phyloP scores from a whole-genome alignment of 2,329 filamentous ascomycete genomes.

The Cordyceps fumosorosea region DNA sequence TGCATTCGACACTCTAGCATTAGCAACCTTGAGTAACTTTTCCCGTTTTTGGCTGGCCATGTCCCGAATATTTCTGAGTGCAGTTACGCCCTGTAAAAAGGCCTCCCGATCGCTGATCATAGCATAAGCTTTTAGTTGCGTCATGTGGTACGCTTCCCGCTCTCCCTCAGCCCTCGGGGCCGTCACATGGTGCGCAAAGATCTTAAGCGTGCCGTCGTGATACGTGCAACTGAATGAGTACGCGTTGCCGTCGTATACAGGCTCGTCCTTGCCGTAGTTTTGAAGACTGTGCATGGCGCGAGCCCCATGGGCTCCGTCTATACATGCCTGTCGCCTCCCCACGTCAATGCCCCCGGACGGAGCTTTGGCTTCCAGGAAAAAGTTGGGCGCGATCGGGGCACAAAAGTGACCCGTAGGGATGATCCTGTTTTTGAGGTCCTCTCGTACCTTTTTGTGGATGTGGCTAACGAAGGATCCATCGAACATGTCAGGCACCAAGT shows the following conservation, averaged over 20 bases:
- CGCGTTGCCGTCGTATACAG: conserved; percentile 30
- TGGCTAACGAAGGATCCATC: conserved; percentile 23
- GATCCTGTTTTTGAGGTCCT: background rate
- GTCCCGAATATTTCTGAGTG: conserved; percentile 33
- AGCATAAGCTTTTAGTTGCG: conserved; percentile 17
- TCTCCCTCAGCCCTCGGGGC: conserved; percentile 22
- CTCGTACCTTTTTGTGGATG: conserved; percentile 14
- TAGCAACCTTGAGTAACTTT: conserved; percentile 25
- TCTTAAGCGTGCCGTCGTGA: conserved; percentile 23
- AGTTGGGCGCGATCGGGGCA: conserved; percentile 30
- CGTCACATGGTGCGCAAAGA: conserved; percentile 30
- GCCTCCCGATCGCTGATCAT: conserved; percentile 23
- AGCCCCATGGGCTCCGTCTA: conserved; percentile 31
- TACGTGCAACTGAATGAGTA: conserved; percentile 34
- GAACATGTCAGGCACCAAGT: conserved; percentile 27
- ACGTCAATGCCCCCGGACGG: conserved; percentile 22
- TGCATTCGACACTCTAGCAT: conserved; percentile 16
- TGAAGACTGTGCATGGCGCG: conserved; percentile 32
- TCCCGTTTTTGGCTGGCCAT: conserved; percentile 31
- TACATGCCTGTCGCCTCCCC: conserved; percentile 27
- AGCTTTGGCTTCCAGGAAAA: conserved; percentile 36
- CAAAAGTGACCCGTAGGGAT: background rate
- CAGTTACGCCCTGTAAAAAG: conserved; percentile 29
- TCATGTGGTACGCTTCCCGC: conserved; percentile 34
- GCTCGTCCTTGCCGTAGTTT: conserved; percentile 26